phyloP scores from a whole-genome alignment of 108 stramenopile genomes.

The Mediolabrus comicus region DNA sequence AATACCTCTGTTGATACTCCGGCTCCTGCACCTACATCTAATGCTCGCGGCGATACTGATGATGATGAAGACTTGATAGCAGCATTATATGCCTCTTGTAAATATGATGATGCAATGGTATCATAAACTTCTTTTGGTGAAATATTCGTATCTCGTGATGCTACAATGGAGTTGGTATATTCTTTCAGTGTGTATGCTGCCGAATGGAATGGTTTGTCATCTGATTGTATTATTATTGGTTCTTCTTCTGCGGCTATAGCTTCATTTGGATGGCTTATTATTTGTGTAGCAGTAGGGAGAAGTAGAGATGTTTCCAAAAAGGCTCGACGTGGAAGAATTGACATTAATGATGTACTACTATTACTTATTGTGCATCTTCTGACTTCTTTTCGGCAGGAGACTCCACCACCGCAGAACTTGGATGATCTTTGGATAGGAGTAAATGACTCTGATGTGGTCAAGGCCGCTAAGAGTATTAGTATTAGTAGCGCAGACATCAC shows the following conservation, averaged over 20 bases:
- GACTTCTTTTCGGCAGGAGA: background rate
- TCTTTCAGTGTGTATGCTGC: constrained; percentile 49
- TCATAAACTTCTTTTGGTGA: constrained; percentile 86
- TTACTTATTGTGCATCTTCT: background rate
- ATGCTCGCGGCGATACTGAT: constrained; percentile 19
- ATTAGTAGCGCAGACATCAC: too few relatives aligned
- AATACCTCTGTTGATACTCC: constrained; percentile 81
- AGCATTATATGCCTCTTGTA: constrained; percentile 8
- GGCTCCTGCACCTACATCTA: constrained; percentile 86
- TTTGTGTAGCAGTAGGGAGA: background rate
- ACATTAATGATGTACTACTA: background rate
- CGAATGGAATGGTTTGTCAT: constrained; percentile 31
- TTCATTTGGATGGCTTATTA: background rate
- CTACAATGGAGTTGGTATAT: constrained; percentile 77
- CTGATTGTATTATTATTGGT: background rate
- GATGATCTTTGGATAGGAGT: background rate
- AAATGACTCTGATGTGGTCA: too few relatives aligned
- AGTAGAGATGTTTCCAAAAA: background rate
- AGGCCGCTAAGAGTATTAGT: too few relatives aligned
- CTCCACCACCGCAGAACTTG: background rate
- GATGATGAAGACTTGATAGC: background rate
- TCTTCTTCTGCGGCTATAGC: background rate
- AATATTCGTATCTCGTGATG: constrained; percentile 84
- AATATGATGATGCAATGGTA: constrained; percentile 46
- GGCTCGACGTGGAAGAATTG: background rate